Percentiles rank a stretch among this genome's conserved stretches.
Conservation (phyloP, 352 stramenopile genomes). For the Phytophthora vignae region DNA sequence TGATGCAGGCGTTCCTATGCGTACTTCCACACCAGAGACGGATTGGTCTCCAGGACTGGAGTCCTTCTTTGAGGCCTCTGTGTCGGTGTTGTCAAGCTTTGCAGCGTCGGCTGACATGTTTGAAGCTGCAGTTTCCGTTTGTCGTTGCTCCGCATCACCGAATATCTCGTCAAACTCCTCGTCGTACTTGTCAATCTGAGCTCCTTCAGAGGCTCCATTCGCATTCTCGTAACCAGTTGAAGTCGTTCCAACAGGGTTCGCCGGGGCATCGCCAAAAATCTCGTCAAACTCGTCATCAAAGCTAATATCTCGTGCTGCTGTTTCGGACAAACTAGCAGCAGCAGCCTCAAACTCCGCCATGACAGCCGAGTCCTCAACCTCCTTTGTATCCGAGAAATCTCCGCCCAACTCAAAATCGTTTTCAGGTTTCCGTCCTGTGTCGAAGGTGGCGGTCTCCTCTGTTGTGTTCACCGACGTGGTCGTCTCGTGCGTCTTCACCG, state of each 20-base stretch:
- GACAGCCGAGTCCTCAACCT: not conserved
- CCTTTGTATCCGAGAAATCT: not conserved
- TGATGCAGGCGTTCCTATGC: constrained; percentile 23
- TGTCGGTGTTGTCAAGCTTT: not conserved
- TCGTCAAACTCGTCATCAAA: constrained; percentile 33
- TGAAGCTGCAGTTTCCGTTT: not conserved
- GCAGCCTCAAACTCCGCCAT: not conserved
- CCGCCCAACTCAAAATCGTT: not conserved
- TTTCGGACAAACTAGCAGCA: not conserved
- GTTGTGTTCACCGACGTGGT: not conserved
- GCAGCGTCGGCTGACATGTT: not conserved
- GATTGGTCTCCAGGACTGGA: not conserved
- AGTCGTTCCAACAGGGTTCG: not conserved
- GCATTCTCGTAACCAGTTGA: not conserved
- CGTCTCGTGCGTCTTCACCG: not conserved
- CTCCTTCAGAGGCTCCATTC: not conserved
- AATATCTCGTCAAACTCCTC: constrained; percentile 38
- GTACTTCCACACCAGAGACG: constrained; percentile 15
- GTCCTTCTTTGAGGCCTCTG: constrained; percentile 10
- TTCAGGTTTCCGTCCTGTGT: not conserved
- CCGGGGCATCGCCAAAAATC: constrained; percentile 24
- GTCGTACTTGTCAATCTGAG: constrained; percentile 14
- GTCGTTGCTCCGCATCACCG: constrained; percentile 7
- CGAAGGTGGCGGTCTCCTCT: not conserved
- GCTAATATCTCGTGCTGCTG: not conserved